phyloP scores from a whole-genome alignment of 371 early-diverging fungal species.

The Actinomortierella wolfii region DNA sequence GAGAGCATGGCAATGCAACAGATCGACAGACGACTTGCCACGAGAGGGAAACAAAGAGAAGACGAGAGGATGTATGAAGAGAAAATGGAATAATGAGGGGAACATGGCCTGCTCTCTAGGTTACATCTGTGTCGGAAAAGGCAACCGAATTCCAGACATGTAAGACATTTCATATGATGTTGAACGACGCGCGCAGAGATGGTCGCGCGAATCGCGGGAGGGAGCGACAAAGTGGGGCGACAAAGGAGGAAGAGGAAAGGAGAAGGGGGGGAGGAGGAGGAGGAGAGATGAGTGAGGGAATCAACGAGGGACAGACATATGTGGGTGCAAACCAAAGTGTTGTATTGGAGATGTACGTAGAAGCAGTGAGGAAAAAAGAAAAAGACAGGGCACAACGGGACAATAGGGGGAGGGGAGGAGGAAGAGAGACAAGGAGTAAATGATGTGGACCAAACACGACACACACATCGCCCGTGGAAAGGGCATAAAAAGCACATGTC shows the following conservation, averaged over 20 bases:
- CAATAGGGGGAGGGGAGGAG: too few relatives aligned
- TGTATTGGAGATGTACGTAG: too few relatives aligned
- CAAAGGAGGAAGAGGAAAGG: not conserved
- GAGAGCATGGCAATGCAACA: too few relatives aligned
- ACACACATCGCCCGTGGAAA: not conserved
- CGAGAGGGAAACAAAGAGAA: conserved; percentile 22
- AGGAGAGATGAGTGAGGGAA: not conserved
- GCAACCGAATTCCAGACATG: not conserved
- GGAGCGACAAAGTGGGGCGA: not conserved
- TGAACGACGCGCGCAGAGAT: too few relatives aligned
- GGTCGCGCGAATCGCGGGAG: too few relatives aligned
- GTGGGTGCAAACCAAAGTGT: too few relatives aligned
- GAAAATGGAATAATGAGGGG: not conserved
- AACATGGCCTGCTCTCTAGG: not conserved
- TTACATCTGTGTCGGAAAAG: not conserved
- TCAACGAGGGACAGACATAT: too few relatives aligned
- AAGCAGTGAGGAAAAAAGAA: not conserved
- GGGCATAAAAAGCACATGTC: not conserved
- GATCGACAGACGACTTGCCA: conserved; percentile 6
- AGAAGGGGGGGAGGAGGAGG: conserved; percentile 1
- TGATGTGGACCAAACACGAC: not conserved
- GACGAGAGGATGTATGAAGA: conserved; percentile 28
- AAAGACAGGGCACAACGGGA: not conserved
- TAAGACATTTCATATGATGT: not conserved
- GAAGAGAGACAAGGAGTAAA: too few relatives aligned